phyloP scores from a whole-genome alignment of 2,329 filamentous ascomycete species.

The Hymenoscyphus linearis region DNA sequence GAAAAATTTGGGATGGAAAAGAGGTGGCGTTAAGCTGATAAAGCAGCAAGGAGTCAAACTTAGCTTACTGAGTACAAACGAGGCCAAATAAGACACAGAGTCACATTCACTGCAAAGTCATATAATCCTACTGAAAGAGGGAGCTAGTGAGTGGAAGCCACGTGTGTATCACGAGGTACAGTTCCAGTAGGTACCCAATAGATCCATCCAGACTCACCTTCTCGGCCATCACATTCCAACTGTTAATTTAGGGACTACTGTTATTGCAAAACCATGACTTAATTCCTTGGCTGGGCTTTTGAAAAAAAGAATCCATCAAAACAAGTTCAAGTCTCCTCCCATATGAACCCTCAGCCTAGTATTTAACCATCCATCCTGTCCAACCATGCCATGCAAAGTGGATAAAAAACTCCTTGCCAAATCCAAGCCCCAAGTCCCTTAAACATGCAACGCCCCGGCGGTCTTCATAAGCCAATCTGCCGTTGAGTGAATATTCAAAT shows the following conservation, averaged over 20 bases:
- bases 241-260: not conserved
- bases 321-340: not conserved
- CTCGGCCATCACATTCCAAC: not conserved
- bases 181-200: no score
- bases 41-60: conserved; percentile 5
- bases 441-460: not conserved
- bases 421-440: not conserved
- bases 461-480: not conserved
- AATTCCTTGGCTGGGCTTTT: not conserved
- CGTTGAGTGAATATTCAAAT: not conserved
- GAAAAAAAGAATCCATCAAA: not conserved
- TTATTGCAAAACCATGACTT: not conserved
- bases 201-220: not conserved
- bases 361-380: not conserved
- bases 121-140: not conserved
- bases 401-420: not conserved
- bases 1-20: not conserved
- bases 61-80: not conserved
- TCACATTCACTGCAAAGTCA: not conserved
- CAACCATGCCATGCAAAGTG: not conserved
- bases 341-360: not conserved
- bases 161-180: not conserved
- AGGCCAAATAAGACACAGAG: not conserved
- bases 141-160: not conserved
- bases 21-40: not conserved